Conservation (phyloP, 805 yeast species). For the Scheffersomyces spartinae region DNA sequence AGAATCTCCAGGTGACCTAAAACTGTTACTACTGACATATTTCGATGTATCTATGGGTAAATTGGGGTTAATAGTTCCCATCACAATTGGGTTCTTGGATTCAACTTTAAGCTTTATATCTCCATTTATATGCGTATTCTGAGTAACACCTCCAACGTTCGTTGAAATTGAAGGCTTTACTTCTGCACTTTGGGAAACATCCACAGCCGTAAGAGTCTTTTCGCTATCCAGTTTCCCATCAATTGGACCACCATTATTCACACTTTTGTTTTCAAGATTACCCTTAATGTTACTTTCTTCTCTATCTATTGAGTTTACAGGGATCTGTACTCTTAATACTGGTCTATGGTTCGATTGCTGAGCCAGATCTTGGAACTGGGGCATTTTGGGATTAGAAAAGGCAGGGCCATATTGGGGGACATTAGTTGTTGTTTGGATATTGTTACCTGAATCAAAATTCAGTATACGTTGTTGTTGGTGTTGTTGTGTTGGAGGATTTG, state of each 20-base stretch:
- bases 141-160: background rate
- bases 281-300: conserved; percentile 8
- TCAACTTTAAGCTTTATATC: conserved; percentile 23
- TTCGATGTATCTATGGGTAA: conserved; percentile 5
- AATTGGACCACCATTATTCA: too few relatives aligned
- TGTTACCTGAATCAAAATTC: background rate
- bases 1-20: conserved; percentile 18
- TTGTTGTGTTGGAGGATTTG: conserved; percentile 1
- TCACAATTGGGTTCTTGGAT: conserved; percentile 1
- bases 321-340: conserved; percentile 18
- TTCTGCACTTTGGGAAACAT: conserved; percentile 3
- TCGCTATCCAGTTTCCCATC: conserved; percentile 8
- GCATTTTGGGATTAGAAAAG: background rate
- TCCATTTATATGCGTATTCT: conserved; percentile 21
- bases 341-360: conserved; percentile 11
- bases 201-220: conserved; percentile 14
- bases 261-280: conserved; percentile 3
- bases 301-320: conserved; percentile 3
- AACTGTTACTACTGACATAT: too few relatives aligned
- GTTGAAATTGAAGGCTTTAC: background rate
- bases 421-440: background rate
- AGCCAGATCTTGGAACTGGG: conserved; percentile 1
- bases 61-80: conserved; percentile 1
- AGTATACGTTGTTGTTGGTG: background rate
- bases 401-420: background rate